Evolutionary conservation across 2,329 filamentous ascomycete species (phyloP).

Genomic region (Diaporthe sp.): DNA sequence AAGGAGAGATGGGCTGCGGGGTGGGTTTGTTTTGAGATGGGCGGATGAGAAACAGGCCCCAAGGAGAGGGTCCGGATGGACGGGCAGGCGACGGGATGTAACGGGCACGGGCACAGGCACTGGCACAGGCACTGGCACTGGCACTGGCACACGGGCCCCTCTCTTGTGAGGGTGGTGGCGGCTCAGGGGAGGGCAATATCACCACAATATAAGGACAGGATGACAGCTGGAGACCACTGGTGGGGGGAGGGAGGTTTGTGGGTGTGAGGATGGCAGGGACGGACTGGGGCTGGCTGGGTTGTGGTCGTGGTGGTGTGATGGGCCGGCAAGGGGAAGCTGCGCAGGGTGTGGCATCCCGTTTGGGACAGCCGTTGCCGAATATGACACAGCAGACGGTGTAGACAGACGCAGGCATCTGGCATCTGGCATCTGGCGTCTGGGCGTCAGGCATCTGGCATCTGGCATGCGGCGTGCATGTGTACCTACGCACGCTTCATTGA

Average conservation of each 20-base stretch:
- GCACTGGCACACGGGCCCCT: too few relatives aligned
- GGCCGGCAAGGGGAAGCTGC: neutral
- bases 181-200: slow-evolving; percentile 15
- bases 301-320: neutral
- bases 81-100: slow-evolving; percentile 6
- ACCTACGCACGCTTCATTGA: too few relatives aligned
- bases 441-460: too few relatives aligned
- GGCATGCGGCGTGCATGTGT: neutral
- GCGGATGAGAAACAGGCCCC: slow-evolving; percentile 17
- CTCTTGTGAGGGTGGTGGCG: too few relatives aligned
- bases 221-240: neutral
- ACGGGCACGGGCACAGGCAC: neutral
- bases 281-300: neutral
- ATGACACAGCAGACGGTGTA: neutral
- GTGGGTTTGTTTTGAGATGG: slow-evolving; percentile 20
- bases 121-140: neutral
- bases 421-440: too few relatives aligned
- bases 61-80: neutral
- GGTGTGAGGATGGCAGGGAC: neutral
- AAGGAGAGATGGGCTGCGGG: slow-evolving; percentile 16
- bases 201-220: slow-evolving; percentile 25
- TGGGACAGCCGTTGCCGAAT: neutral
- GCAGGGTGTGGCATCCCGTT: neutral
- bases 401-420: too few relatives aligned
- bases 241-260: too few relatives aligned